Evolutionary conservation across 139 green algal species (phyloP).

Genomic region (Volvox reticuliferus): DNA sequence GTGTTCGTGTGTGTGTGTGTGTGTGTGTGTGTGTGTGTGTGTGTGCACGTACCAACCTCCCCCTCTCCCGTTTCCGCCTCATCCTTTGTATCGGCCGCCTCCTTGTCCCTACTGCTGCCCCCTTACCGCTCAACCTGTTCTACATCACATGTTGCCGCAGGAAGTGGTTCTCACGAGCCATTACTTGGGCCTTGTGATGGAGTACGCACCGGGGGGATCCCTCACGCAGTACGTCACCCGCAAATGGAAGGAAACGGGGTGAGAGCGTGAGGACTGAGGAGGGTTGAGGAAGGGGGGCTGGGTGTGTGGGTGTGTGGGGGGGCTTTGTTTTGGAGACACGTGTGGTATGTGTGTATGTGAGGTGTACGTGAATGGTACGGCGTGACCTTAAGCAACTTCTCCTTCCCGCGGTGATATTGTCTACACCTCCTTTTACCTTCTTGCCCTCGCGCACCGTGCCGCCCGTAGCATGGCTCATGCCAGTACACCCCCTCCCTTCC

Average conservation of each 20-base stretch:
- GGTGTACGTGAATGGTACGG: not conserved
- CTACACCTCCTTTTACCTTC: too few species aligned
- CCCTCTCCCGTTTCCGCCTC: not conserved
- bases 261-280: not conserved
- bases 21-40: not conserved
- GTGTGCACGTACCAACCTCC: not conserved
- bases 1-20: not conserved
- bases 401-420: too few species aligned
- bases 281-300: not conserved
- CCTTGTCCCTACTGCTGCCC: not conserved
- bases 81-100: not conserved
- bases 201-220: constrained; percentile 80
- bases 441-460: too few species aligned
- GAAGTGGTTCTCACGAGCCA: constrained; percentile 79
- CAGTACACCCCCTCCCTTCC: not conserved
- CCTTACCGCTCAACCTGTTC: not conserved
- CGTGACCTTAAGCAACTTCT: too few species aligned
- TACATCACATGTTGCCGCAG: not conserved
- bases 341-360: not conserved
- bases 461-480: not conserved
- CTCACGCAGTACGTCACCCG: constrained; percentile 81
- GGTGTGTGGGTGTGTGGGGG: not conserved
- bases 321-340: not conserved
- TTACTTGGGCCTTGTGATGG: constrained; percentile 84
- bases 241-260: constrained; percentile 56